Evolutionary conservation across 345 rosid genomes (phyloP).

Genomic region (Zanthoxylum bungeanum): DNA sequence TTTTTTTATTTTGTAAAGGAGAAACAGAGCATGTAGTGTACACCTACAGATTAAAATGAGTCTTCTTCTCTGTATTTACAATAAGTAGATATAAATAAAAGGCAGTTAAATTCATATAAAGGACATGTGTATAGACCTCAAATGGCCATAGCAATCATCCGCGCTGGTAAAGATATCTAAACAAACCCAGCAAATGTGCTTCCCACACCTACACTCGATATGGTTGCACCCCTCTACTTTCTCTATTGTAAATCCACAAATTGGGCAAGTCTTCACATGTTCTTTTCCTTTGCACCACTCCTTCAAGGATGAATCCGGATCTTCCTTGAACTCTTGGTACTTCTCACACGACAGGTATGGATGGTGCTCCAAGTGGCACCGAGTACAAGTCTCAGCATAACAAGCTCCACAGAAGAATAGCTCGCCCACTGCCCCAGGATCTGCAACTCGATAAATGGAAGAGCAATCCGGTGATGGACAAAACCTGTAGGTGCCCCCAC

Average conservation of each 20-base stretch:
- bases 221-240: conserved; percentile 89
- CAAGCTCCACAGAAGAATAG: conserved; percentile 82
- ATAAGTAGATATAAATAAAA: background rate
- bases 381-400: conserved; percentile 60
- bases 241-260: conserved; percentile 68
- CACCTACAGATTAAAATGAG: background rate
- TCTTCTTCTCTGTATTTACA: conserved; percentile 8
- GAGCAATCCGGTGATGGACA: conserved; percentile 93
- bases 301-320: conserved; percentile 73
- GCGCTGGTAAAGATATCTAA: conserved; percentile 37
- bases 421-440: conserved; percentile 26
- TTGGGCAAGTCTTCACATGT: conserved; percentile 66
- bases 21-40: no score
- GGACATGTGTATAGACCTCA: conserved; percentile 44
- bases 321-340: conserved; percentile 65
- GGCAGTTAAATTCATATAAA: conserved; percentile 17
- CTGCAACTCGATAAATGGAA: conserved; percentile 61
- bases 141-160: conserved; percentile 63
- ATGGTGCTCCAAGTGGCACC: conserved; percentile 79
- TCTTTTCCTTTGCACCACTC: conserved; percentile 79
- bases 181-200: conserved; percentile 87
- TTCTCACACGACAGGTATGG: conserved; percentile 65
- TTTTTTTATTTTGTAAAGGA: no score
- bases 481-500: conserved; percentile 60
- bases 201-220: conserved; percentile 71